phyloP scores from a whole-genome alignment of 176 grass and related monocot genomes.

The Saccharum spontaneum region DNA sequence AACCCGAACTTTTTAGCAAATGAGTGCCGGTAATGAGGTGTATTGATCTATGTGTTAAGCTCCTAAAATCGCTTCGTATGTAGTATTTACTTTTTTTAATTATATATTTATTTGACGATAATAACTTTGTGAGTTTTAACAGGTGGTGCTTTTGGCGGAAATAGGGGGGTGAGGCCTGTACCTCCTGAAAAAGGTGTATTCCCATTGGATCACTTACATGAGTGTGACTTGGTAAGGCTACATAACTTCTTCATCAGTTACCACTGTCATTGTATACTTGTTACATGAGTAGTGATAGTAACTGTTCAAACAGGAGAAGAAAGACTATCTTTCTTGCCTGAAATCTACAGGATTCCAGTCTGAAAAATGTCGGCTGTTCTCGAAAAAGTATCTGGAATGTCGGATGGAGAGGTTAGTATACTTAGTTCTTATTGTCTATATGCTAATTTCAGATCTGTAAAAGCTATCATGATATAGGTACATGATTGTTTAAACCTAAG shows the following conservation, averaged over 20 bases:
- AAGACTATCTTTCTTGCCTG: slow-evolving; percentile 81
- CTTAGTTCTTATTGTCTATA: background rate
- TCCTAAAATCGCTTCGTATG: background rate
- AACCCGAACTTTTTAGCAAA: background rate
- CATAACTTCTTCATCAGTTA: background rate
- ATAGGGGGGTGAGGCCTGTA: slow-evolving; percentile 71
- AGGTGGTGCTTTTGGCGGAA: slow-evolving; percentile 93
- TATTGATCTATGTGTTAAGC: background rate
- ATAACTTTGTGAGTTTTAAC: slow-evolving; percentile 30
- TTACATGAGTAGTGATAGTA: slow-evolving; percentile 4
- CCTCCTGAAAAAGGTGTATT: slow-evolving; percentile 95
- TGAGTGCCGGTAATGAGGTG: slow-evolving; percentile 46
- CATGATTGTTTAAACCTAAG: background rate
- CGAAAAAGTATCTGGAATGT: slow-evolving; percentile 76
- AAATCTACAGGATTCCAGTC: slow-evolving; percentile 73
- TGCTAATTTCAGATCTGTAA: background rate
- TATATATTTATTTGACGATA: background rate
- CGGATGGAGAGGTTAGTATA: slow-evolving; percentile 67
- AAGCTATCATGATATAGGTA: background rate
- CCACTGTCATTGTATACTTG: background rate
- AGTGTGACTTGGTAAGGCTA: slow-evolving; percentile 69
- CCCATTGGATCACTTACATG: slow-evolving; percentile 78
- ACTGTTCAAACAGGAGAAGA: slow-evolving; percentile 64
- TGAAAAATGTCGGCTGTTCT: slow-evolving; percentile 63
- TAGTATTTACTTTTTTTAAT: background rate